phyloP scores from a whole-genome alignment of 768 basidiomycete genomes.

The Phylloporus scabripes region DNA sequence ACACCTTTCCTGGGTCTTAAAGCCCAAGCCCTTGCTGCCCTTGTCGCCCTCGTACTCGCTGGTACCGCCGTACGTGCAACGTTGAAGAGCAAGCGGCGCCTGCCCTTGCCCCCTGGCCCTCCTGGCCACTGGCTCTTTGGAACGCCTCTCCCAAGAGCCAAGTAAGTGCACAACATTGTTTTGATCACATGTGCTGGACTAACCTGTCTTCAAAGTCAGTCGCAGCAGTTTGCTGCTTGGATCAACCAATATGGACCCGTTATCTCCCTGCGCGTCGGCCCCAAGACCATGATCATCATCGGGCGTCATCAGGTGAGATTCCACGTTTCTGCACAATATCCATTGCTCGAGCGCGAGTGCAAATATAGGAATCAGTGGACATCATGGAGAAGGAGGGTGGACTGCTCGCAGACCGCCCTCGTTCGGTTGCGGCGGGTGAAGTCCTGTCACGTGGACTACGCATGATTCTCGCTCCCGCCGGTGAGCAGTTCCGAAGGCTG shows the following conservation, averaged over 20 bases:
- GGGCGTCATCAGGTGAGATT: conserved; percentile 34
- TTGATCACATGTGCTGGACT: not conserved
- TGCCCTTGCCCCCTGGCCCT: conserved; percentile 29
- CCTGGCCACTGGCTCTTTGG: conserved; percentile 33
- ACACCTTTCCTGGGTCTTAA: conserved; percentile 4
- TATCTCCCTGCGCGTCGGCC: conserved; percentile 51
- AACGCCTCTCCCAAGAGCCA: conserved; percentile 22
- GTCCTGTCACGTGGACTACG: conserved; percentile 55
- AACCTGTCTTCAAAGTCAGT: conserved; percentile 15
- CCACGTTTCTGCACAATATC: not conserved
- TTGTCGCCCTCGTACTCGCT: conserved; percentile 16
- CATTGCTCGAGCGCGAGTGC: not conserved
- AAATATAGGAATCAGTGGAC: conserved; percentile 48
- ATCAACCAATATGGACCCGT: conserved; percentile 57
- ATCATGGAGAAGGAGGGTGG: conserved; percentile 67
- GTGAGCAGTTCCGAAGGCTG: conserved; percentile 57
- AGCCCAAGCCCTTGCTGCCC: conserved; percentile 15
- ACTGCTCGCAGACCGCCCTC: conserved; percentile 49
- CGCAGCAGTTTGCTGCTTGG: conserved; percentile 51
- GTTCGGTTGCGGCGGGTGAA: conserved; percentile 53
- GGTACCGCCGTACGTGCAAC: conserved; percentile 7
- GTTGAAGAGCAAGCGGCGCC: conserved; percentile 8
- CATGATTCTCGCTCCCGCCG: conserved; percentile 49
- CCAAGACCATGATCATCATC: conserved; percentile 28
- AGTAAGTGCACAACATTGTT: conserved; percentile 14